Evolutionary conservation across 2,329 filamentous ascomycete genomes (phyloP).

Genomic region (Botryotinia calthae): DNA sequence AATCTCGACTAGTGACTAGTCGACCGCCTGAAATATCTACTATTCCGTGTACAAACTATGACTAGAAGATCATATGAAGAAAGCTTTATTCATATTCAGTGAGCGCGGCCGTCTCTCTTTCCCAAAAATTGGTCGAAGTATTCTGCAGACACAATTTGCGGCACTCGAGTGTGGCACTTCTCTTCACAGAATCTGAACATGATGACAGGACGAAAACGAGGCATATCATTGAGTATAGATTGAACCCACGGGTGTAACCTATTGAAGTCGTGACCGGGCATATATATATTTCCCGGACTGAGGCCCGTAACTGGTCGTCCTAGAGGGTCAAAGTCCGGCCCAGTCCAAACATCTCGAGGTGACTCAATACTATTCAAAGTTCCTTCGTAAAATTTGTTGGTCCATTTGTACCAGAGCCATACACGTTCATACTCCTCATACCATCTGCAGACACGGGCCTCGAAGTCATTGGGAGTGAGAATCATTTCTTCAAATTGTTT

Average conservation of each 20-base stretch:
- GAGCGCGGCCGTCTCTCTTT: too few species aligned
- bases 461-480: not conserved
- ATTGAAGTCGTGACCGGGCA: not conserved
- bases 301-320: too few species aligned
- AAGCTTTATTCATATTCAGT: too few species aligned
- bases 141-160: too few species aligned
- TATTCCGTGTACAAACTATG: too few species aligned
- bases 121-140: too few species aligned
- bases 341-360: not conserved
- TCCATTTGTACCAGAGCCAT: not conserved
- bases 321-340: too few species aligned
- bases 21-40: too few species aligned
- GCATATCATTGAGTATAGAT: not conserved
- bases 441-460: not conserved
- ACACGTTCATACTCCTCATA: not conserved
- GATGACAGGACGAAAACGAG: not conserved
- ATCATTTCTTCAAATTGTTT: not conserved
- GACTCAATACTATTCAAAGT: not conserved
- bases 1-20: too few species aligned
- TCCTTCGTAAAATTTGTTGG: rapidly evolving
- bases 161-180: not conserved
- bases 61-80: too few species aligned
- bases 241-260: not conserved
- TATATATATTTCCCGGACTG: rapidly evolving
- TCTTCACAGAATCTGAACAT: not conserved